These are phyloP conservation scores for Aspergillus nomiae DNA, from an alignment of 2,329 filamentous ascomycete genomes.

Conservation along the genomic window DNA sequence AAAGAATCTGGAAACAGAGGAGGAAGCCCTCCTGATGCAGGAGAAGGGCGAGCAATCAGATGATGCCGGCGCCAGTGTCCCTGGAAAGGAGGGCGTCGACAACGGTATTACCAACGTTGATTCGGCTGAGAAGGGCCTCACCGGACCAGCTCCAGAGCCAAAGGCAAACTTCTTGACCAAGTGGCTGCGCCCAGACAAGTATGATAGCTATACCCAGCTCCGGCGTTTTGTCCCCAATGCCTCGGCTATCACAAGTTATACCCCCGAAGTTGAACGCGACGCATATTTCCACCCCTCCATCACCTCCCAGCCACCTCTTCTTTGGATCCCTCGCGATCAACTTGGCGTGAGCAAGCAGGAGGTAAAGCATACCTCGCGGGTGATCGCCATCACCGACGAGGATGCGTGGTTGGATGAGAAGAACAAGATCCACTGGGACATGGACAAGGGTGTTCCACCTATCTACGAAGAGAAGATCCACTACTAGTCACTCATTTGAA, in stretches of 20 bases:
- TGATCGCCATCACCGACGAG: constrained; percentile 80
- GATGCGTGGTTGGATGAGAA: constrained; percentile 71
- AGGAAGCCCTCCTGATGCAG: constrained; percentile 49
- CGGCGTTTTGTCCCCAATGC: constrained; percentile 67
- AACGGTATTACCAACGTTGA: constrained; percentile 33
- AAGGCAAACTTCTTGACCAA: constrained; percentile 41
- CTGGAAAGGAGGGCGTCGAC: constrained; percentile 16
- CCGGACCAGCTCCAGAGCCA: constrained; percentile 27
- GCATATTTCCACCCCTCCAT: constrained; percentile 77
- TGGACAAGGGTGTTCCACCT: constrained; percentile 58
- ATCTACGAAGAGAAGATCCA: constrained; percentile 61
- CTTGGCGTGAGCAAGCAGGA: constrained; percentile 77
- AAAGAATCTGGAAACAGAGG: constrained; percentile 66
- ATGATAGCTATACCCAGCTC: constrained; percentile 71
- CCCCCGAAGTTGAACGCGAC: constrained; percentile 61
- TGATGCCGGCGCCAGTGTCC: constrained; percentile 15
- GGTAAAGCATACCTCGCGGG: constrained; percentile 68
- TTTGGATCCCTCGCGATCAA: constrained; percentile 84
- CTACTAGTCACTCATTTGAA: constrained; percentile 41
- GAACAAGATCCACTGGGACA: constrained; percentile 64
- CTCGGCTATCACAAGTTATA: constrained; percentile 61
- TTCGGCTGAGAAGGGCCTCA: constrained; percentile 41
- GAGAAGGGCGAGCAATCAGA: constrained; percentile 31
- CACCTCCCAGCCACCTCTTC: constrained; percentile 61
- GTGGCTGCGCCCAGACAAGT: constrained; percentile 77